Conservation (phyloP, 306 rosid species). For the Fagus crenata region DNA sequence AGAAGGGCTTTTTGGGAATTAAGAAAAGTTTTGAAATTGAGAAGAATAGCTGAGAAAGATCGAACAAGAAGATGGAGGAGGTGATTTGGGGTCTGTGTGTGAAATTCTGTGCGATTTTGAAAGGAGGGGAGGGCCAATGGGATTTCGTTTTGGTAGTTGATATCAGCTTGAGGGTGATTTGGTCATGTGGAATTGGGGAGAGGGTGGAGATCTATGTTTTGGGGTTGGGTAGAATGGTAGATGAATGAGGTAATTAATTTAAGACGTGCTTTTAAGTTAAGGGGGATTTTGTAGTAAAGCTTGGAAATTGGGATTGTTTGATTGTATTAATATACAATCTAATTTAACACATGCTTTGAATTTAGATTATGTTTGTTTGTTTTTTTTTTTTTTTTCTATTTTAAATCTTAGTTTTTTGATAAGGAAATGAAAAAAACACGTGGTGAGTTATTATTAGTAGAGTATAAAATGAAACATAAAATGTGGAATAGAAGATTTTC, state of each 20-base stretch:
- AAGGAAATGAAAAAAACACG: no score
- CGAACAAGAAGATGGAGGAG: not conserved
- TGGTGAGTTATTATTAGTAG: no score
- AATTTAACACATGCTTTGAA: no score
- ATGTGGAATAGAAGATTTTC: no score
- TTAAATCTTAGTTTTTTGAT: no score
- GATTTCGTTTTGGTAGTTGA: not conserved
- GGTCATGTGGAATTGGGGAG: not conserved
- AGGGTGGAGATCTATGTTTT: not conserved
- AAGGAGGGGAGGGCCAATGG: not conserved
- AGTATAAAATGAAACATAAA: no score
- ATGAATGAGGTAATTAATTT: not conserved
- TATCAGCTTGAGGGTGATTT: not conserved
- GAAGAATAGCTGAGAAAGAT: not conserved
- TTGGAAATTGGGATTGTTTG: no score
- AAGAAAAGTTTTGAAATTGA: not conserved
- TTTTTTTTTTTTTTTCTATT: no score
- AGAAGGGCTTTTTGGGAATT: slow-evolving; percentile 37
- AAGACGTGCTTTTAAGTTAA: no score
- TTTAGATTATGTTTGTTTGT: no score
- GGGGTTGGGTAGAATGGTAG: not conserved
- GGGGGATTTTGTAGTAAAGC: no score
- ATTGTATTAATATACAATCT: no score
- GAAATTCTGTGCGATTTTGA: slow-evolving; percentile 28
- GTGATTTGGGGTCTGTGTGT: not conserved